These are phyloP conservation scores for Cordyceps fumosorosea DNA, from an alignment of 2,329 filamentous ascomycete species.

Conservation along the genomic window DNA sequence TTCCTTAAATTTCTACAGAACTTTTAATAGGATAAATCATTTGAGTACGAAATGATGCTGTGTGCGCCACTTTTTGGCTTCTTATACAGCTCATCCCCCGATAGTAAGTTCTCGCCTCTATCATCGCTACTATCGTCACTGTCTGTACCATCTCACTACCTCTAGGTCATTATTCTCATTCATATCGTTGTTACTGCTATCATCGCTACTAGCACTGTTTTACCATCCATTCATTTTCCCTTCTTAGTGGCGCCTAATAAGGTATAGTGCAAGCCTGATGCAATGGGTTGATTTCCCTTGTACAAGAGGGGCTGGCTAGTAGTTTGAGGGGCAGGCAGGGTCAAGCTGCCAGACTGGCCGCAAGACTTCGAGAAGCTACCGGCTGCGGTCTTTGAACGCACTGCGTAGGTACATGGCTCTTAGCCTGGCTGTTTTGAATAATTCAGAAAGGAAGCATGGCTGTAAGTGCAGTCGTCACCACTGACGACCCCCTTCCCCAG, in stretches of 20 bases:
- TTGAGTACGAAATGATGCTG: not conserved
- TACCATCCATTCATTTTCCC: too few species aligned
- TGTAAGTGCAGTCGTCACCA: constrained; percentile 13
- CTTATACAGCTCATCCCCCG: too few species aligned
- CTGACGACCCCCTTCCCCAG: not conserved
- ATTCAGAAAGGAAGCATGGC: constrained; percentile 14
- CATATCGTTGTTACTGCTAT: too few species aligned
- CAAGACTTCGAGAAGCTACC: not conserved
- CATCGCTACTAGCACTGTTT: too few species aligned
- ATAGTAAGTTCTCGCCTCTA: too few species aligned
- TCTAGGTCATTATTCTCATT: too few species aligned
- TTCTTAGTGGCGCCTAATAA: too few species aligned
- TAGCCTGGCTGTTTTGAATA: not conserved
- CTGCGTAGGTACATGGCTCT: not conserved
- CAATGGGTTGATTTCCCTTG: too few species aligned
- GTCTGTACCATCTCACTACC: too few species aligned
- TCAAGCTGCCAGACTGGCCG: not conserved
- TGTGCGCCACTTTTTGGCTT: not conserved
- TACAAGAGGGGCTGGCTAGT: not conserved
- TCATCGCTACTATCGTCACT: too few species aligned
- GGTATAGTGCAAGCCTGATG: too few species aligned
- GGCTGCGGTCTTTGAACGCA: not conserved
- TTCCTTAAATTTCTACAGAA: not conserved
- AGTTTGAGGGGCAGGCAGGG: not conserved
- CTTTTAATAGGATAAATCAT: too few species aligned